Evolutionary conservation across 352 stramenopile species (phyloP).

Genomic region (Phytophthora lateralis): DNA sequence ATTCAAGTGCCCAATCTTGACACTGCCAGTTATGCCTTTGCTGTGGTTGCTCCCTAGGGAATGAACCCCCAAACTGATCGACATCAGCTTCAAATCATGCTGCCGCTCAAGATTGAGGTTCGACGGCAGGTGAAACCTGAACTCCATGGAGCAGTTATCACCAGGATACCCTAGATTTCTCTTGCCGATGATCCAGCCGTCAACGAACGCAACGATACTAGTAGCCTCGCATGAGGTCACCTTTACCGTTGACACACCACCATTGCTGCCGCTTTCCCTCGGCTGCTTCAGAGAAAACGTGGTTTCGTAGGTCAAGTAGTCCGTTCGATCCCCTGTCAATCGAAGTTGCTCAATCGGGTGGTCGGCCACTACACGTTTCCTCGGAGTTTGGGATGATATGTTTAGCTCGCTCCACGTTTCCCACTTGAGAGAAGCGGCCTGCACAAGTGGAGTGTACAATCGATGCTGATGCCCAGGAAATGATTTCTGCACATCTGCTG

Average conservation of each 20-base stretch:
- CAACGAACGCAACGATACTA: slow-evolving; percentile 57
- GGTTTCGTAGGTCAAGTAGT: slow-evolving; percentile 75
- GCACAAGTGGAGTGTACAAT: slow-evolving; percentile 48
- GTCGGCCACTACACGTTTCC: slow-evolving; percentile 43
- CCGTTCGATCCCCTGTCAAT: slow-evolving; percentile 58
- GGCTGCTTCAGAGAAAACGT: slow-evolving; percentile 31
- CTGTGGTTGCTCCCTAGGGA: slow-evolving; percentile 58
- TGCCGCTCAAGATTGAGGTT: slow-evolving; percentile 35
- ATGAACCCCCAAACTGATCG: slow-evolving; percentile 62
- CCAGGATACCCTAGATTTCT: slow-evolving; percentile 53
- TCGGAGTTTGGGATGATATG: slow-evolving; percentile 29
- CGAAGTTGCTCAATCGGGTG: slow-evolving; percentile 58
- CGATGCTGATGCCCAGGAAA: slow-evolving; percentile 48
- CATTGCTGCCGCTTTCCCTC: neutral
- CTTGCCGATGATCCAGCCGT: slow-evolving; percentile 49
- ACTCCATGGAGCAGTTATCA: slow-evolving; percentile 54
- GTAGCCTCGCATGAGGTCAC: slow-evolving; percentile 65
- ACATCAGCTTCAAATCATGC: slow-evolving; percentile 53
- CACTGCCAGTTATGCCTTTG: slow-evolving; percentile 63
- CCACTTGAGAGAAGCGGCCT: slow-evolving; percentile 42
- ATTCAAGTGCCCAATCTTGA: slow-evolving; percentile 48
- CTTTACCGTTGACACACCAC: slow-evolving; percentile 26
- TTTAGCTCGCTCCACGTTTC: slow-evolving; percentile 59
- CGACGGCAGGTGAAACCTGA: slow-evolving; percentile 46
- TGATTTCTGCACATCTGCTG: slow-evolving; percentile 50